Base-by-base conservation (phyloP, 2,329 filamentous ascomycete genomes). In the Fusarium sp. region DNA sequence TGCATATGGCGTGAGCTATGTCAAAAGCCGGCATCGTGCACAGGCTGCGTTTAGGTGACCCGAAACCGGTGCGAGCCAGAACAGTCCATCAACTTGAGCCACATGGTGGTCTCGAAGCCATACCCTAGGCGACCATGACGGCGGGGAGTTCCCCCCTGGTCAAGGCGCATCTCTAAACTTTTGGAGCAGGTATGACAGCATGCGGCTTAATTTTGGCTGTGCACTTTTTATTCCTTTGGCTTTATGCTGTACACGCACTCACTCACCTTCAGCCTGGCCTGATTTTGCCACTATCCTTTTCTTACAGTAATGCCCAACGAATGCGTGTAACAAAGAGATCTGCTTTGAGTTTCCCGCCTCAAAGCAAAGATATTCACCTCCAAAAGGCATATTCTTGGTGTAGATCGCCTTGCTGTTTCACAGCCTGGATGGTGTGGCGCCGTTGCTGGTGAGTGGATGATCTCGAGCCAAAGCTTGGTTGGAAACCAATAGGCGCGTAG, bases 131-230 rank as follows among this genome's bases (percentile, higher is more conserved):
- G 36, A 45, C 31, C 19, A 57, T 62, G 61, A 65, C 61, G 61
- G 61, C 58, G 49, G 55, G 60, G 61, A 47, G 60, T 55, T 34
- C 38, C 38, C 48, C 61, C 61, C 48, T 55, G 42, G 53, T 46
- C 22, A 12, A 43, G 31, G 32, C 26, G 31, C 38, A n/a, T 39
- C 49, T 49, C 36, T 43, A 57, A 41, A 50, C 31, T n/a, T n/a
- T n/a, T n/a, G n/a, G n/a, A n/a, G 28, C 36, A 11, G 43, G 52
- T 25, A 66, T 65, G 62, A 65, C 62, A 65, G 31, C 62, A 65
- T 65, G 32, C 48, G 10, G 9, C 45, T 56, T 50, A 13, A 26
- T 44, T 44, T 35, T 40, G 35, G 42, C 15, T 48, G 13, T 38
- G 32, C 39, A 28, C 15, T 24, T 51, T 40, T 46, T 35, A 7